These are phyloP conservation scores for Ustulina deusta DNA, from an alignment of 2,329 filamentous ascomycete genomes.

Conservation along the genomic window DNA sequence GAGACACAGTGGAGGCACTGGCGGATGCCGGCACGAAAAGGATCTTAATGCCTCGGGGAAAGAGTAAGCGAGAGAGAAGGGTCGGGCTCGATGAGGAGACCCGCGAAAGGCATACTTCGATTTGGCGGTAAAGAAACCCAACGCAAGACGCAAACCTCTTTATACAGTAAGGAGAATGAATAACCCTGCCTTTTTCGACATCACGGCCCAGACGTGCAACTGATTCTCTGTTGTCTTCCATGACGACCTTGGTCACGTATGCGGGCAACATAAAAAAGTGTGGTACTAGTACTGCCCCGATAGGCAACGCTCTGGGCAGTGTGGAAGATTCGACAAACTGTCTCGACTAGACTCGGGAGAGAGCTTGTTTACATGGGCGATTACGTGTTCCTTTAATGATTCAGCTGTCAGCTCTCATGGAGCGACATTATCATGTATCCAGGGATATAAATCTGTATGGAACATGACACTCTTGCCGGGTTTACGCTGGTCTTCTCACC, in stretches of 20 bases:
- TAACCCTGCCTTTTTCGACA: too few species aligned
- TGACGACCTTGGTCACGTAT: neutral
- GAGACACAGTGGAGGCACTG: conserved; percentile 39
- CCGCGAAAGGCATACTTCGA: too few species aligned
- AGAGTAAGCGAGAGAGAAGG: neutral
- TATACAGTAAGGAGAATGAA: too few species aligned
- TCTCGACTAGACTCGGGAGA: neutral
- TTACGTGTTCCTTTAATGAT: neutral
- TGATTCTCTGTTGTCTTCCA: too few species aligned
- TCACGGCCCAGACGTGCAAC: too few species aligned
- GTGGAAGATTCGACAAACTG: neutral
- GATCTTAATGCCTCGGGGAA: neutral
- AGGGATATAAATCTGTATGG: neutral
- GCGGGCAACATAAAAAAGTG: neutral
- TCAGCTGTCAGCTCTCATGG: neutral
- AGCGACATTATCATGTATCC: neutral
- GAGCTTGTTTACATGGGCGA: neutral
- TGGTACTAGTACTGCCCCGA: neutral
- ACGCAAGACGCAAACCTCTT: conserved; percentile 28
- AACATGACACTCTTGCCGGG: neutral
- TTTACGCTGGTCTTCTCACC: conserved; percentile 9
- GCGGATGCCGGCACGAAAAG: conserved; percentile 10
- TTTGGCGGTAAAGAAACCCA: too few species aligned
- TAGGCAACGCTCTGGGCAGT: neutral
- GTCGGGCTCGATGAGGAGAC: neutral